These are phyloP conservation scores for Botrytis hyacinthi DNA, from an alignment of 2,329 filamentous ascomycete species.

Conservation along the genomic window DNA sequence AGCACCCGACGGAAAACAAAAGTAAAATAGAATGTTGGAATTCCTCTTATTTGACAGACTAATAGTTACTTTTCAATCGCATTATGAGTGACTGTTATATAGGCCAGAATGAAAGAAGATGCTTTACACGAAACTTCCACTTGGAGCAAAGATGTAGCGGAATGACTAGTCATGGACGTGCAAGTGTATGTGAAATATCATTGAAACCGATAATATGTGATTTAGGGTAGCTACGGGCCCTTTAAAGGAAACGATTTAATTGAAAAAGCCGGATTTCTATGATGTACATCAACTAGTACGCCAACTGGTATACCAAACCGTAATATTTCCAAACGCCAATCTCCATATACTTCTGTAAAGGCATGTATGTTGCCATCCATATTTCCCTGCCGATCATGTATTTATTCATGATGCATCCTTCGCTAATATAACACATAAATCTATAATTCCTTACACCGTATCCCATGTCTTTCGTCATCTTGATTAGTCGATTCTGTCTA, in stretches of 20 bases:
- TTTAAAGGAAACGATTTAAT: neutral
- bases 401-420: neutral
- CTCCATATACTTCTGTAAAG: neutral
- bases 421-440: slow-evolving; percentile 2
- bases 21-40: neutral
- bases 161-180: neutral
- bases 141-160: neutral
- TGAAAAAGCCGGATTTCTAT: neutral
- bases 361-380: neutral
- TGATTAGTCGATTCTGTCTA: neutral
- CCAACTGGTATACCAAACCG: neutral
- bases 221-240: neutral
- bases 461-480: no score
- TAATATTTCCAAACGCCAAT: neutral
- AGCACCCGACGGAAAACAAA: neutral
- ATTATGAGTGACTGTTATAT: neutral
- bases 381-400: neutral
- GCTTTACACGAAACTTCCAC: neutral
- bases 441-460: neutral
- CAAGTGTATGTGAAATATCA: neutral
- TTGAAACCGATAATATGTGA: neutral
- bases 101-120: neutral
- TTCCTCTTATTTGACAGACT: neutral
- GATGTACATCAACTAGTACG: neutral
- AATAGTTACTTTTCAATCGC: neutral